Evolutionary conservation across 2,329 filamentous ascomycete species (phyloP), one percentile per base, ranked within the genome.

Genomic region (Curvularia lunata): DNA sequence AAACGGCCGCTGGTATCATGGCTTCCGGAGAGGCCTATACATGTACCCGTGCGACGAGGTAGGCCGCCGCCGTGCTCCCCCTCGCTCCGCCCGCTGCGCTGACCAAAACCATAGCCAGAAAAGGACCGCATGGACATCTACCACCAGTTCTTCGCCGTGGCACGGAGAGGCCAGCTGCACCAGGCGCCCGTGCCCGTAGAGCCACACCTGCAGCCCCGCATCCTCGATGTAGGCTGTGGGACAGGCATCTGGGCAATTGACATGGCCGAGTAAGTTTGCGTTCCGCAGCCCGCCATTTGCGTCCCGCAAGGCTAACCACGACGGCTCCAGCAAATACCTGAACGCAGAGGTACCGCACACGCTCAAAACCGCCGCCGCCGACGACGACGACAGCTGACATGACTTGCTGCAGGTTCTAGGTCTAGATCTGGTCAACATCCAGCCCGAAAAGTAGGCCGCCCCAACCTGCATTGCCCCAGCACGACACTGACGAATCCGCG

Each of bases 211-310:
- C 71, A 68, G 54, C 78, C 79, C 56, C 81, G 84, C 59, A 83
- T 88, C 60, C 79, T 88, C 54, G 86, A 87, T 67, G 70, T 97
- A 52, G 94, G 92, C 41, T 93, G 90, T 62, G 94, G 93, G 19
- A 96, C 92, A 1, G 92, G 92, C 38, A 94, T 96, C 60, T 98
- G 94, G 94, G 86, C 90, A 40, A 91, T 96, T 67, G 90, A 94
- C 65, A 89, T 97, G 78, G 90, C 90, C 62, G 88, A 90, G 85
- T 91, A 81, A 79, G 86, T 79, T 68, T 52, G 56, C 21, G 48
- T 61, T 59, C 64, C 57, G 55, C 66, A 57, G 42, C 62, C 62
- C 48, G 43, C 59, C 40, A 51, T 40, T 21, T 52, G 52, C 58
- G 40, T 48, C 32, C 7, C 52, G 41, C 59, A 38, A 58, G 50